phyloP scores from a whole-genome alignment of 352 stramenopile genomes.

The Blastocystis sp. region DNA sequence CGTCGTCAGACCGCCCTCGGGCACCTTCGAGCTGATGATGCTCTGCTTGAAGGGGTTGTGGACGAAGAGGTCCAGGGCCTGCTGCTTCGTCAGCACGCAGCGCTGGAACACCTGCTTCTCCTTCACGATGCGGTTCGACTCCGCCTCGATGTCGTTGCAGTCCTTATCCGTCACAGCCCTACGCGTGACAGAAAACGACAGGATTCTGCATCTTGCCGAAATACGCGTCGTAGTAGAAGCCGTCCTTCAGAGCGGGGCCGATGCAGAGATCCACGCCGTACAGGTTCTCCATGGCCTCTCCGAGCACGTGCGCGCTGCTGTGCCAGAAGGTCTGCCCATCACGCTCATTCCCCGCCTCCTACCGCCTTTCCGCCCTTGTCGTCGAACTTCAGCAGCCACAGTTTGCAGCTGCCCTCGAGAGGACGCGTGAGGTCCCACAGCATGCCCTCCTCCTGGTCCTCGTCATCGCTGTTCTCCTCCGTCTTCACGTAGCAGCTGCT shows the following conservation, averaged over 20 bases:
- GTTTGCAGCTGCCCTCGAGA: constrained; percentile 91
- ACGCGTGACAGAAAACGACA: not conserved
- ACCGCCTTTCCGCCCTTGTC: constrained; percentile 88
- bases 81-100: constrained; percentile 95
- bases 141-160: constrained; percentile 87
- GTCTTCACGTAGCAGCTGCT: constrained; percentile 78
- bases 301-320: constrained; percentile 94
- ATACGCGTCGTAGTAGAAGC: constrained; percentile 99
- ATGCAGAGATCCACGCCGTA: constrained; percentile 95
- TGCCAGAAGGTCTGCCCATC: constrained; percentile 92
- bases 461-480: constrained; percentile 80
- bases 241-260: constrained; percentile 91
- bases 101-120: constrained; percentile 96
- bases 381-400: constrained; percentile 98
- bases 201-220: constrained; percentile 83
- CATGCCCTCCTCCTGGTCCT: constrained; percentile 79
- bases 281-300: constrained; percentile 92
- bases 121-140: constrained; percentile 90
- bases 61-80: constrained; percentile 95
- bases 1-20: constrained; percentile 92
- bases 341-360: not conserved
- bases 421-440: constrained; percentile 96
- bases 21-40: constrained; percentile 94
- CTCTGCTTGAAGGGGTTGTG: constrained; percentile 97
- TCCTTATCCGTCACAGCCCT: constrained; percentile 82